Evolutionary conservation across 2,329 filamentous ascomycete species (phyloP).

Genomic region (Aspergillus costaricaensis): DNA sequence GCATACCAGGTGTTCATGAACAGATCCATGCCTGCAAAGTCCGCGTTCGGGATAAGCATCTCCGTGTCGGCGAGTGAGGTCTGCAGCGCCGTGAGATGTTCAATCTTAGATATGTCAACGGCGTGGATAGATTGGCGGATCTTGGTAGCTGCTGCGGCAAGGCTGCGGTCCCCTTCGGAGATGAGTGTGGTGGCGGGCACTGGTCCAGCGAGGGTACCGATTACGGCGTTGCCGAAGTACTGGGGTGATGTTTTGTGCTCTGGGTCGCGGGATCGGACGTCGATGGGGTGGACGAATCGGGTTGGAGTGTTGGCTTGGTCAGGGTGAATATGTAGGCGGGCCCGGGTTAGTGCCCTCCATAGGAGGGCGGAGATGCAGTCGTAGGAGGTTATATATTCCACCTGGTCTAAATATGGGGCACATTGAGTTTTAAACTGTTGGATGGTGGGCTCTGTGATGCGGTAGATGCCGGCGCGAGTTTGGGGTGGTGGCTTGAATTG

Average conservation of each 20-base stretch:
- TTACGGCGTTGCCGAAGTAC: conserved; percentile 29
- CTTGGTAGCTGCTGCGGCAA: conserved; percentile 20
- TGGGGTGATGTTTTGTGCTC: conserved; percentile 18
- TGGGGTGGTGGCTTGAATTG: conserved; percentile 10
- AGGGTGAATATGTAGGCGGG: conserved; percentile 20
- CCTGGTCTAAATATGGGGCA: conserved; percentile 9
- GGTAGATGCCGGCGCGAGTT: conserved; percentile 19
- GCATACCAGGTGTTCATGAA: conserved; percentile 29
- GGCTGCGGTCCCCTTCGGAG: conserved; percentile 11
- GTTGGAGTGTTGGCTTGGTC: conserved; percentile 14
- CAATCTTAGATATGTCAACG: conserved; percentile 16
- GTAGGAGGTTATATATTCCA: conserved; percentile 28
- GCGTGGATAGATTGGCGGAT: conserved; percentile 25
- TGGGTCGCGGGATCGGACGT: conserved; percentile 25
- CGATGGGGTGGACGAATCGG: conserved; percentile 23
- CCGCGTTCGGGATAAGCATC: conserved; percentile 15
- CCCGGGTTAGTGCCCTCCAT: conserved; percentile 28
- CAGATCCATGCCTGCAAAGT: conserved; percentile 26
- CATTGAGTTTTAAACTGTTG: conserved; percentile 22
- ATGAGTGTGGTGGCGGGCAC: conserved; percentile 11
- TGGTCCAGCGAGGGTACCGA: conserved; percentile 21
- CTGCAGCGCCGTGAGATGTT: conserved; percentile 16
- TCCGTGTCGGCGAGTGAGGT: conserved; percentile 19
- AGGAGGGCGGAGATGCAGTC: conserved; percentile 28
- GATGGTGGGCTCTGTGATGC: conserved; percentile 15